Conservation (phyloP, 139 green algal species). For the Tetradesmus obliquus region DNA sequence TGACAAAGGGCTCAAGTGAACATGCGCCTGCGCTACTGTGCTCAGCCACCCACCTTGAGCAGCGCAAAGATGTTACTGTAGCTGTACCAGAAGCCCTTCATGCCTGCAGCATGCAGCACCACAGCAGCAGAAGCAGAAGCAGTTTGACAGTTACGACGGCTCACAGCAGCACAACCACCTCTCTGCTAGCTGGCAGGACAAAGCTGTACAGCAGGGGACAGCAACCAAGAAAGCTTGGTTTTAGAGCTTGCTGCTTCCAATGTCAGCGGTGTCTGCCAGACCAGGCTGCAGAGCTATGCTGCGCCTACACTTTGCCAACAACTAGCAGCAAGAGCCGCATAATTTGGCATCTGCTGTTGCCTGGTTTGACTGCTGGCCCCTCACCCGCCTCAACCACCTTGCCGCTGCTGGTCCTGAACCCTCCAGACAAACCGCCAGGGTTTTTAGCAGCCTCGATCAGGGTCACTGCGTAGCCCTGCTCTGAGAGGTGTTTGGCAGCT, state of each 20-base stretch:
- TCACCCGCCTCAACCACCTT: constrained; percentile 80
- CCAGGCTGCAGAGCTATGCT: too few relatives aligned
- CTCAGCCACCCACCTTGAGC: constrained; percentile 28
- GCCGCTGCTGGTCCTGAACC: constrained; percentile 73
- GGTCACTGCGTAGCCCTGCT: constrained; percentile 82
- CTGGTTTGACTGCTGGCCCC: background rate
- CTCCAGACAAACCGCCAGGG: constrained; percentile 72
- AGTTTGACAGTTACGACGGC: background rate
- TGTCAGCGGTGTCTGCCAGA: too few relatives aligned
- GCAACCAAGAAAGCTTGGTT: too few relatives aligned
- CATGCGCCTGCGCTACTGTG: too few relatives aligned
- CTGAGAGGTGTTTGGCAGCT: constrained; percentile 83
- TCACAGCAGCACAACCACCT: too few relatives aligned
- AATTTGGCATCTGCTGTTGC: background rate
- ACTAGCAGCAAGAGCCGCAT: too few relatives aligned
- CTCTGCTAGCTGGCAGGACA: too few relatives aligned
- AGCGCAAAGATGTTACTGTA: constrained; percentile 74
- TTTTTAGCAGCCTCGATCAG: constrained; percentile 84
- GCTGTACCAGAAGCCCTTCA: constrained; percentile 73
- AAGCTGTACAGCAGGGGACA: too few relatives aligned
- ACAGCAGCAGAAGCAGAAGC: background rate
- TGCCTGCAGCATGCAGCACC: constrained; percentile 53
- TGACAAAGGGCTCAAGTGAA: too few relatives aligned
- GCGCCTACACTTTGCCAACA: too few relatives aligned
- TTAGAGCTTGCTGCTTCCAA: too few relatives aligned